Percentiles rank a stretch among this genome's conserved stretches.
These are phyloP conservation scores for Mariannaea elegans DNA, from an alignment of 2,329 filamentous ascomycete species.

Conservation along the genomic window DNA sequence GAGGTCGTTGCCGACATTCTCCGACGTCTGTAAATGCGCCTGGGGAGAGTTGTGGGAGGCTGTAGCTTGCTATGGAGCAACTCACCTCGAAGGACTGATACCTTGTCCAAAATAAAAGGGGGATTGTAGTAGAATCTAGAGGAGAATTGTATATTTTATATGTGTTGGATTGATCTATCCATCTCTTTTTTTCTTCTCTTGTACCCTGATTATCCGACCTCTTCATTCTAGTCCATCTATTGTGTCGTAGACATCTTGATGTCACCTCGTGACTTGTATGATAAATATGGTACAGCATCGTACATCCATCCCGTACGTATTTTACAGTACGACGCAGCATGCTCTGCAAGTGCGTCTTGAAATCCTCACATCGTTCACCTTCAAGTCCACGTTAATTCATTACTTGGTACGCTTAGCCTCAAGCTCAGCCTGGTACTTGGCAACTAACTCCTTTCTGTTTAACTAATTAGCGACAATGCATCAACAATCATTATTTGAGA, in stretches of 20 bases:
- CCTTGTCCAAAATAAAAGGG: slow-evolving; percentile 11
- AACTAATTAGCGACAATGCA: slow-evolving; percentile 15
- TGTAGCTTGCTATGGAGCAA: not conserved
- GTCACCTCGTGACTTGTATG: slow-evolving; percentile 22
- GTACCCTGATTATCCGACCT: slow-evolving; percentile 3
- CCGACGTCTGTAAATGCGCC: slow-evolving; percentile 71
- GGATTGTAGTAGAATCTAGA: slow-evolving; percentile 21
- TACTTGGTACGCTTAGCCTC: slow-evolving; percentile 67
- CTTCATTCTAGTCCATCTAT: slow-evolving; percentile 9
- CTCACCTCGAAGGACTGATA: not conserved
- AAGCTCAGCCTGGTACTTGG: slow-evolving; percentile 67
- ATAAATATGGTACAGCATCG: slow-evolving; percentile 41
- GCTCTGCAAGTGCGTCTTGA: slow-evolving; percentile 13
- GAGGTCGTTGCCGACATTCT: slow-evolving; percentile 90
- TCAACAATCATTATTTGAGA: not conserved
- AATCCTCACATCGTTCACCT: slow-evolving; percentile 59
- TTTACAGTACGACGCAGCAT: slow-evolving; percentile 32
- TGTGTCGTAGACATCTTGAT: slow-evolving; percentile 30
- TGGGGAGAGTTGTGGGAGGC: slow-evolving; percentile 1
- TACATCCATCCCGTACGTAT: slow-evolving; percentile 34
- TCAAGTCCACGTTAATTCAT: slow-evolving; percentile 49
- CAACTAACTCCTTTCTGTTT: slow-evolving; percentile 64
- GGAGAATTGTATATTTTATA: slow-evolving; percentile 37
- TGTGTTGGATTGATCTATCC: slow-evolving; percentile 24
- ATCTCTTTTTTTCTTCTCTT: slow-evolving; percentile 6